These are phyloP conservation scores for Carex pumila DNA, from an alignment of 176 grass and related monocot genomes.

Conservation along the genomic window DNA sequence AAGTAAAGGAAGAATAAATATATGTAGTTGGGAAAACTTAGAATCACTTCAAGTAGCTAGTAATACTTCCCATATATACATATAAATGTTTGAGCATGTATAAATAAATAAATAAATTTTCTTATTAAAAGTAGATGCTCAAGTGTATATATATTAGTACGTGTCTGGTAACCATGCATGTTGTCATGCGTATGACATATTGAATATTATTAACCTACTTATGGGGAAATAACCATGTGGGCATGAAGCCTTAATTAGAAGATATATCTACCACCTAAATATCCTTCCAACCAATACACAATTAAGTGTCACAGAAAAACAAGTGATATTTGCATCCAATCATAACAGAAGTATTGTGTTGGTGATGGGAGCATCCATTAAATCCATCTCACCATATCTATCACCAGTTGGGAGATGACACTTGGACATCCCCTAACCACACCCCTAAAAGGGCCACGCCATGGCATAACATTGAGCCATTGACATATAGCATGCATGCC, in stretches of 20 bases:
- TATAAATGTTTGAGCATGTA: neutral
- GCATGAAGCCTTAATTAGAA: neutral
- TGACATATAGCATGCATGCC: neutral
- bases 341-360: neutral
- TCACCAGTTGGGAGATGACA: neutral
- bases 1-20: neutral
- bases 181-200: neutral
- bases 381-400: neutral
- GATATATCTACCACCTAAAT: neutral
- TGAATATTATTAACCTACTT: neutral
- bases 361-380: neutral
- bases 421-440: constrained; percentile 14
- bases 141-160: neutral
- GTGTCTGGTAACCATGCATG: neutral
- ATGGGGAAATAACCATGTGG: neutral
- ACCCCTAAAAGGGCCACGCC: neutral
- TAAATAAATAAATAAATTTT: neutral
- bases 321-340: neutral
- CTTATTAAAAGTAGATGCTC: neutral
- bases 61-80: neutral
- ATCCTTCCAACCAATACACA: neutral
- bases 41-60: neutral
- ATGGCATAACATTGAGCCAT: neutral
- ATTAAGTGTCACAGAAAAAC: neutral
- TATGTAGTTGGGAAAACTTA: neutral